phyloP scores from a whole-genome alignment of 148 eudicot genomes.

The Arctostaphylos glauca region DNA sequence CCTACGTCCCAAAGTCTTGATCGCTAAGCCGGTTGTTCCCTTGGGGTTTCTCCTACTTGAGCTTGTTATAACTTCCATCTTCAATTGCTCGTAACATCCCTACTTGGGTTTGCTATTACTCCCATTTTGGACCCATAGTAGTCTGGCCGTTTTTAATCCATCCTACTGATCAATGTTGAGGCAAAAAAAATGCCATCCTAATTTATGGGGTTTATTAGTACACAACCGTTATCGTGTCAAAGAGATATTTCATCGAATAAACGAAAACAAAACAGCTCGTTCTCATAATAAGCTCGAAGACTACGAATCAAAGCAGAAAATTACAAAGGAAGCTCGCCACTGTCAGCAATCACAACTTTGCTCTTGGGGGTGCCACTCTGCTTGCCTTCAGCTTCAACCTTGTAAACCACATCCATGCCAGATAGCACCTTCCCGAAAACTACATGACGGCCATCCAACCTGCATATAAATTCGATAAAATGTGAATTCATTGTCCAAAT shows the following conservation, averaged over 20 bases:
- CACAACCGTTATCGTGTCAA: neutral
- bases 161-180: neutral
- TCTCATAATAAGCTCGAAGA: neutral
- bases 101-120: too few species aligned
- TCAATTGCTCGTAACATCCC: too few species aligned
- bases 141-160: too few species aligned
- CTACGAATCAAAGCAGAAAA: neutral
- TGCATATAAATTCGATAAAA: constrained; percentile 21
- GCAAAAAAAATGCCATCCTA: neutral
- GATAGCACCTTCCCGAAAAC: constrained; percentile 97
- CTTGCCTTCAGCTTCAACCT: constrained; percentile 91
- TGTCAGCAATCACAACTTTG: constrained; percentile 73
- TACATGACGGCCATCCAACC: constrained; percentile 97
- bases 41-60: too few species aligned
- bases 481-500: too few species aligned
- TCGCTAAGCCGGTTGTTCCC: too few species aligned
- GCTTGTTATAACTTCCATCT: too few species aligned
- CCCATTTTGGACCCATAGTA: too few species aligned
- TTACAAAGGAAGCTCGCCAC: constrained; percentile 91
- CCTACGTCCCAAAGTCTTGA: too few species aligned
- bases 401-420: constrained; percentile 98
- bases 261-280: neutral
- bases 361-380: constrained; percentile 93
- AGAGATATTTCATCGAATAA: neutral
- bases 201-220: neutral